These are phyloP conservation scores for Conringia planisiliqua DNA, from an alignment of 345 rosid species.

Conservation along the genomic window DNA sequence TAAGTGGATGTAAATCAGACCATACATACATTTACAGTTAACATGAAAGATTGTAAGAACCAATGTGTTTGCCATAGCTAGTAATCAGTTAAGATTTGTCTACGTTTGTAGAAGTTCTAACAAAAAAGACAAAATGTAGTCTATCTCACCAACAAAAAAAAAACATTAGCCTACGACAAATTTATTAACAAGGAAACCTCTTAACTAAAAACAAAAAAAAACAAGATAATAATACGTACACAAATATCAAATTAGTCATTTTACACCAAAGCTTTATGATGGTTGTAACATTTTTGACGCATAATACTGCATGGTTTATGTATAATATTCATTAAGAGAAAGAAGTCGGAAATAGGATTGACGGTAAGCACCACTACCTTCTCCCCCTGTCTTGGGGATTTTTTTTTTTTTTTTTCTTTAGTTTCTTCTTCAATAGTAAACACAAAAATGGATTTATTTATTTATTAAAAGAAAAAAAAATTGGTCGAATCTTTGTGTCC, in stretches of 20 bases:
- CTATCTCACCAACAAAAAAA: not conserved
- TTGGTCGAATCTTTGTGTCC: conserved; percentile 21
- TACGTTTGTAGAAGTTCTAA: not conserved
- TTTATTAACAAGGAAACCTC: too few relatives aligned
- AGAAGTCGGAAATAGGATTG: not conserved
- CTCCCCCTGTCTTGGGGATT: not conserved
- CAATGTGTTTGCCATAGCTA: not conserved
- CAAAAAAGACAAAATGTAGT: not conserved
- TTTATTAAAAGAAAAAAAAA: not conserved
- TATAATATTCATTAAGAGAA: too few relatives aligned
- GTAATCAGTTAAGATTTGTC: not conserved
- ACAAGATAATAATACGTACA: too few relatives aligned
- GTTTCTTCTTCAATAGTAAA: not conserved
- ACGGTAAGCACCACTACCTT: too few relatives aligned
- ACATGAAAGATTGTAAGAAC: not conserved
- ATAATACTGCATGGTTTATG: not conserved
- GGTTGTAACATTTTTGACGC: not conserved
- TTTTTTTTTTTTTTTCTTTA: not conserved
- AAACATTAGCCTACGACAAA: too few relatives aligned
- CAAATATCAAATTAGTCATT: not conserved
- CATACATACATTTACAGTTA: not conserved
- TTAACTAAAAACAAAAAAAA: too few relatives aligned
- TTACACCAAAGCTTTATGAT: not conserved
- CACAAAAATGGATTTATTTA: not conserved
- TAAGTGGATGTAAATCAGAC: not conserved